Base-by-base conservation (phyloP, 331 rosid species). In the Pyracantha coccinea region DNA sequence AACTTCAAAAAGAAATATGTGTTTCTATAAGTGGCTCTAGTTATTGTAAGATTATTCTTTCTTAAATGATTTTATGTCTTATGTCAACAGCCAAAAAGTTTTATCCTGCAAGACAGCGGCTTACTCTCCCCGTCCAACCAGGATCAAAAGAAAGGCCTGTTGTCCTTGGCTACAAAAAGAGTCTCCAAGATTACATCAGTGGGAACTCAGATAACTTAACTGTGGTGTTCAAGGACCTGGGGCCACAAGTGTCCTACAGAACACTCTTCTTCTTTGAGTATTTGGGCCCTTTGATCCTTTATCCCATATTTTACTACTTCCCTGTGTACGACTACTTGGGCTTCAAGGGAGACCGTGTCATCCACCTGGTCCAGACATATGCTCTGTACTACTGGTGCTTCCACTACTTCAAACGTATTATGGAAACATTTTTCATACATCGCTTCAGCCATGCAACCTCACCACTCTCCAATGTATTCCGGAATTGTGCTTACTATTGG, bases 401-500 rank as follows among this genome's bases (percentile, higher is more conserved):
- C 89, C 99, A 92, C 71, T 94, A 94, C 74, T 85, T 87, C 80
- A 94, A 94, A 79, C 89, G 97, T 69, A 94, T 94, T 80, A 71
- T 92, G 87, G 99, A 94, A 77, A 94, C 99, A 6, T 92, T 90
- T 82, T 94, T 92, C 2, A 83, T 94, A 64, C 97, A 94, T 86
- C 88, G 97, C 80, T 94, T 94, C 86, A 94, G 99, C 80, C 99
- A 94, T 59, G 97, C 99, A 23, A 94, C 99, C 71, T 94, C 99
- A 25, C 99, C 99, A 21, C 87, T 94, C 54, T 87, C 96, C 58
- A 92, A 94, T 74, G 97, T 94, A 78, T 89, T 90, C 15, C 92
- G 99, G 25, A 94, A 94, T 77, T 94, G 99, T 72, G 96, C 97
- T 41, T 94, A 94, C 80, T 94, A 94, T 80, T 94, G 99, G 99